phyloP scores from a whole-genome alignment of 2,329 filamentous ascomycete species.

The Calycina marina region DNA sequence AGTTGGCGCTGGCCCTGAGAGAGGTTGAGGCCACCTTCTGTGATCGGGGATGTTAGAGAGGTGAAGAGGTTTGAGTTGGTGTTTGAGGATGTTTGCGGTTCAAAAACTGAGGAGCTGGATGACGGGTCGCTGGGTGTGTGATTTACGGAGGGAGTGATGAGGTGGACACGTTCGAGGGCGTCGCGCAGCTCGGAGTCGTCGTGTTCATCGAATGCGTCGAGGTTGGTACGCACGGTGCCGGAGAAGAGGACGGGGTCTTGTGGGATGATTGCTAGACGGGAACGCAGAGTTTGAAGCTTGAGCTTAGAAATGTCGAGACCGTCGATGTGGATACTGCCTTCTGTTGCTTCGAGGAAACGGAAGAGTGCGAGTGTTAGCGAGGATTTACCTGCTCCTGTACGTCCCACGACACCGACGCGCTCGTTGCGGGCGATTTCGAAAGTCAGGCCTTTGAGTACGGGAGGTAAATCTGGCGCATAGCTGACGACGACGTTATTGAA shows the following conservation, averaged over 20 bases:
- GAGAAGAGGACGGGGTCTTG: constrained; percentile 74
- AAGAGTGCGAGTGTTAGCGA: constrained; percentile 63
- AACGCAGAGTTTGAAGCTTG: constrained; percentile 53
- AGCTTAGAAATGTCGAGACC: constrained; percentile 62
- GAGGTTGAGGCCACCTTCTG: constrained; percentile 59
- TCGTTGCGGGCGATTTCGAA: constrained; percentile 54
- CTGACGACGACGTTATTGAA: constrained; percentile 57
- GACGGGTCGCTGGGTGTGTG: constrained; percentile 21
- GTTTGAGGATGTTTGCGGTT: constrained; percentile 13
- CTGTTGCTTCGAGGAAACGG: constrained; percentile 56
- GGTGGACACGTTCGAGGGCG: constrained; percentile 54
- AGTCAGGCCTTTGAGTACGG: constrained; percentile 53
- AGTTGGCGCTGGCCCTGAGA: constrained; percentile 67
- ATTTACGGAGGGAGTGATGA: constrained; percentile 23
- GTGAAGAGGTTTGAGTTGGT: constrained; percentile 43
- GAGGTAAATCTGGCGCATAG: constrained; percentile 57
- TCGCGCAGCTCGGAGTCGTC: constrained; percentile 54
- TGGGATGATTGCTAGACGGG: constrained; percentile 67
- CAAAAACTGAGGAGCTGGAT: constrained; percentile 21
- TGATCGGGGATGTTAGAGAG: constrained; percentile 46
- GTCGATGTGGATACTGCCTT: constrained; percentile 55
- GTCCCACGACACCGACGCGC: constrained; percentile 61
- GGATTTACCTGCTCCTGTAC: constrained; percentile 67
- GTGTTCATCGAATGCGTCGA: constrained; percentile 63
- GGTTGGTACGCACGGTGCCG: constrained; percentile 60